Evolutionary conservation across 1,284 basidiomycete species (phyloP).

Genomic region (Melampsora americana): DNA sequence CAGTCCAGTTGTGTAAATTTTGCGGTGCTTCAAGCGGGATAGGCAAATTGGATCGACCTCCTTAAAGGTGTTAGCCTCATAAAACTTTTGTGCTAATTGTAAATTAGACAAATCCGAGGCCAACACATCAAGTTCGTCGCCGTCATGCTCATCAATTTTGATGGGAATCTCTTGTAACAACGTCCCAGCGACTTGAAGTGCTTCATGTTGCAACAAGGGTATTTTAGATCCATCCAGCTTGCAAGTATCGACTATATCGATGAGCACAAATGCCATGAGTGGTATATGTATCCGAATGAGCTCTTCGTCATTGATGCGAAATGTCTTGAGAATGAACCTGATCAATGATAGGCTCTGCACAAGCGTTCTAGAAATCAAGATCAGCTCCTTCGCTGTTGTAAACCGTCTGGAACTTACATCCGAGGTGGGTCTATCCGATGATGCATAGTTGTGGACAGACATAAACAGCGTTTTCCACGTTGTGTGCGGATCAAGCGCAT

Average conservation of each 20-base stretch:
- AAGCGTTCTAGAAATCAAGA: constrained; percentile 58
- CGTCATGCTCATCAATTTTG: constrained; percentile 13
- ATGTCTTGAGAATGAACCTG: constrained; percentile 67
- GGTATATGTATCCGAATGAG: constrained; percentile 75
- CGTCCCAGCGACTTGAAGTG: constrained; percentile 27
- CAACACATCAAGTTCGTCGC: neutral
- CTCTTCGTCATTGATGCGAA: constrained; percentile 75
- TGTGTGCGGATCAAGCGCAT: constrained; percentile 82
- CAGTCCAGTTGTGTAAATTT: constrained; percentile 25
- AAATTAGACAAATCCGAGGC: constrained; percentile 6
- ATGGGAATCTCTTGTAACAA: constrained; percentile 23
- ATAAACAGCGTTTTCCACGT: constrained; percentile 75
- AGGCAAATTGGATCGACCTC: constrained; percentile 14
- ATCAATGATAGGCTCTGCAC: constrained; percentile 54
- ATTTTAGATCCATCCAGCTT: constrained; percentile 48
- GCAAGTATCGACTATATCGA: constrained; percentile 64
- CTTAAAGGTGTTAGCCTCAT: constrained; percentile 31
- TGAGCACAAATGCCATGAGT: constrained; percentile 65
- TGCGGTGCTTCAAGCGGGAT: constrained; percentile 16
- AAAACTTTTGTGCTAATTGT: constrained; percentile 25
- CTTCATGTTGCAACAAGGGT: constrained; percentile 2
- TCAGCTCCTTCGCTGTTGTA: constrained; percentile 45
- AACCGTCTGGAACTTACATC: constrained; percentile 57
- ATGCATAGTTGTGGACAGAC: constrained; percentile 54
- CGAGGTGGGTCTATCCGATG: constrained; percentile 46